phyloP scores from a whole-genome alignment of 1,139 yeast species.

The Yamadazyma kanchanaburiensis region DNA sequence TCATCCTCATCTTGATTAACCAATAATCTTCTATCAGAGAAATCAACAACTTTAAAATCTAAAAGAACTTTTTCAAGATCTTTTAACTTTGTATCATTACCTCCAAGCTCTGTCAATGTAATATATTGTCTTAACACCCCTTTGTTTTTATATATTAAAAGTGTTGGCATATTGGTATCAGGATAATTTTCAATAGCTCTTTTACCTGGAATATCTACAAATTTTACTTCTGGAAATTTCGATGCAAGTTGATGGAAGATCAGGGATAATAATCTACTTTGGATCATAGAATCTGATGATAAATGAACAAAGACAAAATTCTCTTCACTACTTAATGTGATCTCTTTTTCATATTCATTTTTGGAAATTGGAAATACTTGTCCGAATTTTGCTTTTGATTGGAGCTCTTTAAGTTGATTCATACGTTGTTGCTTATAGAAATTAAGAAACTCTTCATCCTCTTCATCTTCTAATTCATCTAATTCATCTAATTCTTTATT shows the following conservation, averaged over 20 bases:
- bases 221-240: conserved; percentile 76
- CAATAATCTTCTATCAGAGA: conserved; percentile 61
- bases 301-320: conserved; percentile 73
- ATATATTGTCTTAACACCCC: conserved; percentile 76
- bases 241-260: conserved; percentile 50
- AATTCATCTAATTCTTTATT: conserved; percentile 73
- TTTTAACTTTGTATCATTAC: conserved; percentile 62
- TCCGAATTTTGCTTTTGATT: conserved; percentile 68
- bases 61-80: conserved; percentile 76
- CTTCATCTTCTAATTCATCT: conserved; percentile 77
- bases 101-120: conserved; percentile 80
- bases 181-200: conserved; percentile 94
- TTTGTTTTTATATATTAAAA: conserved; percentile 72
- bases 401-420: conserved; percentile 63
- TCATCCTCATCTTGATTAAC: conserved; percentile 62
- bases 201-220: conserved; percentile 84
- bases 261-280: conserved; percentile 66
- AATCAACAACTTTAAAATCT: conserved; percentile 58
- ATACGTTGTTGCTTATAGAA: conserved; percentile 74
- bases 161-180: conserved; percentile 84
- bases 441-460: conserved; percentile 72
- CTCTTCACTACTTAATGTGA: conserved; percentile 70
- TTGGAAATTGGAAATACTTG: conserved; percentile 72
- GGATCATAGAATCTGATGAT: conserved; percentile 65
- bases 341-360: conserved; percentile 82